These are phyloP conservation scores for Hyaloperonospora arabidopsidis DNA, from an alignment of 352 stramenopile species.

Conservation along the genomic window DNA sequence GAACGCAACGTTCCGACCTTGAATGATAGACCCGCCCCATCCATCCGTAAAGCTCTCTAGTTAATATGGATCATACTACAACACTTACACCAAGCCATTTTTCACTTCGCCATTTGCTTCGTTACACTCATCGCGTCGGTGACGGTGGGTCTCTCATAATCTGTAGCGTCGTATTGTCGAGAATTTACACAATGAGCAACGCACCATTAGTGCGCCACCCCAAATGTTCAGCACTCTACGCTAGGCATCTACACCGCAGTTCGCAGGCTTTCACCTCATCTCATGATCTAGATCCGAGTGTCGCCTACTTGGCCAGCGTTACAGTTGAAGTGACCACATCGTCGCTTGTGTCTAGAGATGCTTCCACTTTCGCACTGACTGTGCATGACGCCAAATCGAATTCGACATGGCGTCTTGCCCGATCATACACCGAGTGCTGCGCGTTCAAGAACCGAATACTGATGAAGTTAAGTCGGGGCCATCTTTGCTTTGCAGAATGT, in stretches of 20 bases:
- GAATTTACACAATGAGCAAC: conserved; percentile 12
- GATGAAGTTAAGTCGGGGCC: conserved; percentile 24
- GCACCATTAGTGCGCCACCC: conserved; percentile 24
- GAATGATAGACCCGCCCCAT: conserved; percentile 20
- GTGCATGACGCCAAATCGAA: conserved; percentile 34
- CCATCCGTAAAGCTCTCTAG: conserved; percentile 9
- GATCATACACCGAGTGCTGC: conserved; percentile 34
- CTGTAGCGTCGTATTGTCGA: not conserved
- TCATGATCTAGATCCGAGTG: conserved; percentile 7
- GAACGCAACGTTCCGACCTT: conserved; percentile 19
- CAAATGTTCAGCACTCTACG: conserved; percentile 31
- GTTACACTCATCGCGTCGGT: conserved; percentile 1
- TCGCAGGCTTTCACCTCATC: conserved; percentile 6
- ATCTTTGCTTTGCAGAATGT: conserved; percentile 42
- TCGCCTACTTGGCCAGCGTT: conserved; percentile 29
- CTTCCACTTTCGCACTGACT: conserved; percentile 25
- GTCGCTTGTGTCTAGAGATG: conserved; percentile 6
- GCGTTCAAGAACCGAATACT: conserved; percentile 32
- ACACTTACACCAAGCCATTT: conserved; percentile 1
- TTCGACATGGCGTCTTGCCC: conserved; percentile 31
- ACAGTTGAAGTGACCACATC: conserved; percentile 30
- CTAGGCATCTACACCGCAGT: conserved; percentile 4
- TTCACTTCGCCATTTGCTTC: conserved; percentile 17
- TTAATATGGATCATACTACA: conserved; percentile 10
- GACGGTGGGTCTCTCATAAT: not conserved